Conservation (phyloP, 1,284 basidiomycete species). For the Singerocomus inundabilis region DNA sequence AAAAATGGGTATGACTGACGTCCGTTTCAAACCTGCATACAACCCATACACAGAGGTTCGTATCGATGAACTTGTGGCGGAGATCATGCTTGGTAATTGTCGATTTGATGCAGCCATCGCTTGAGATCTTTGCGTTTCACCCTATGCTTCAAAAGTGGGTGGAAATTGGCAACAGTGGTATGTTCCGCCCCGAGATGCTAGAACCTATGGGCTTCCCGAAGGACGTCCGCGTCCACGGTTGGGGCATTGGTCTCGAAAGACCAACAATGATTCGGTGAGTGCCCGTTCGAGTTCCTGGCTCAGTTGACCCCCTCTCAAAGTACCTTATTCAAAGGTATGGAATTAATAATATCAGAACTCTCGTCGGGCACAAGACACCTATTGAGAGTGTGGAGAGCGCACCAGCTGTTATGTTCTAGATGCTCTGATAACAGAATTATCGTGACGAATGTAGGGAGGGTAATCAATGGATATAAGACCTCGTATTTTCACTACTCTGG, state of each 20-base stretch:
- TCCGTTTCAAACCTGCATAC: conserved; percentile 97
- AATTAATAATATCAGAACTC: conserved; percentile 95
- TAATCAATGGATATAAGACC: conserved; percentile 5
- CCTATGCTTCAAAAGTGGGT: conserved; percentile 95
- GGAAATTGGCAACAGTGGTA: conserved; percentile 93
- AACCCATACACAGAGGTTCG: conserved; percentile 93
- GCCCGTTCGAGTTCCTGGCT: background rate
- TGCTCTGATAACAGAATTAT: conserved; percentile 9
- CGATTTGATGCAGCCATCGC: conserved; percentile 71
- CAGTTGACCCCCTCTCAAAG: conserved; percentile 1
- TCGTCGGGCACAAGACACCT: conserved; percentile 97
- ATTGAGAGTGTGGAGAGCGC: conserved; percentile 87
- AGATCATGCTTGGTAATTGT: conserved; percentile 1
- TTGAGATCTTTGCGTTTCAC: conserved; percentile 99
- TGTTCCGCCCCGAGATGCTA: conserved; percentile 99
- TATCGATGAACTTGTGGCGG: conserved; percentile 3
- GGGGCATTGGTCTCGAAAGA: conserved; percentile 93
- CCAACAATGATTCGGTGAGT: conserved; percentile 99
- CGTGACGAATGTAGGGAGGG: background rate
- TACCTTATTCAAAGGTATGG: conserved; percentile 53
- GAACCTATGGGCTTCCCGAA: conserved; percentile 99
- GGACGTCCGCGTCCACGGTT: conserved; percentile 95
- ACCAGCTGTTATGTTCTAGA: conserved; percentile 84
- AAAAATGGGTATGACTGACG: conserved; percentile 94
- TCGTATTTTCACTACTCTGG: background rate